phyloP scores from a whole-genome alignment of 169 alveolate genomes.

The Plasmodium gonderi region DNA sequence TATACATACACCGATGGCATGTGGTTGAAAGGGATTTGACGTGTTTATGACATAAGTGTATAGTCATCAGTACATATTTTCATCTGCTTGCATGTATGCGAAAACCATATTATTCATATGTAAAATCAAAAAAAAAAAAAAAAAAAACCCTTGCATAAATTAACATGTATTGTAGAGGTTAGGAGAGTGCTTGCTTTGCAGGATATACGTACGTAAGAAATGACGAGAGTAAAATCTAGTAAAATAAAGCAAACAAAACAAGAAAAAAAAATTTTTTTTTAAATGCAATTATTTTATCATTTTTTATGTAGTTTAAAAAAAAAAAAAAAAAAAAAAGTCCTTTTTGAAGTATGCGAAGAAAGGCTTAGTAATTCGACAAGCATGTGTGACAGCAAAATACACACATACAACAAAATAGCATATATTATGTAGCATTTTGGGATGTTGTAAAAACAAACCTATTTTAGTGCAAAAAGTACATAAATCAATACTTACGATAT shows the following conservation, averaged over 20 bases:
- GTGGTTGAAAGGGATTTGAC: background rate
- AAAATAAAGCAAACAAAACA: background rate
- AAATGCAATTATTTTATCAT: background rate
- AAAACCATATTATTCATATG: background rate
- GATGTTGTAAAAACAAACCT: no score
- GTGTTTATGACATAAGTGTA: background rate
- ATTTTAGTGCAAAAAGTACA: background rate
- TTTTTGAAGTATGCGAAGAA: no score
- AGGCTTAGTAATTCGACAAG: no score
- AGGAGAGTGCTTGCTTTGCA: background rate
- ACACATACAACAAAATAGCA: no score
- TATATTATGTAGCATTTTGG: no score
- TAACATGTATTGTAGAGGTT: background rate
- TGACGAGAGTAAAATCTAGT: background rate
- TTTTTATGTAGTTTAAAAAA: background rate
- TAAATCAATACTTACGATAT: background rate
- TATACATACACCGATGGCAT: background rate
- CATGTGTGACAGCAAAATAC: no score
- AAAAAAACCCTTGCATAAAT: background rate
- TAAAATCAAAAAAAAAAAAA: background rate
- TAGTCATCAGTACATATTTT: background rate
- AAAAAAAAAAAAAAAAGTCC: background rate
- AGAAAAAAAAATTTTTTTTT: background rate
- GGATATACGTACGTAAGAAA: background rate
- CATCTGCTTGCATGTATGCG: background rate